Percentiles rank a stretch among this genome's conserved stretches.
phyloP scores from a whole-genome alignment of 768 basidiomycete species.

The Lactarius hengduanensis region DNA sequence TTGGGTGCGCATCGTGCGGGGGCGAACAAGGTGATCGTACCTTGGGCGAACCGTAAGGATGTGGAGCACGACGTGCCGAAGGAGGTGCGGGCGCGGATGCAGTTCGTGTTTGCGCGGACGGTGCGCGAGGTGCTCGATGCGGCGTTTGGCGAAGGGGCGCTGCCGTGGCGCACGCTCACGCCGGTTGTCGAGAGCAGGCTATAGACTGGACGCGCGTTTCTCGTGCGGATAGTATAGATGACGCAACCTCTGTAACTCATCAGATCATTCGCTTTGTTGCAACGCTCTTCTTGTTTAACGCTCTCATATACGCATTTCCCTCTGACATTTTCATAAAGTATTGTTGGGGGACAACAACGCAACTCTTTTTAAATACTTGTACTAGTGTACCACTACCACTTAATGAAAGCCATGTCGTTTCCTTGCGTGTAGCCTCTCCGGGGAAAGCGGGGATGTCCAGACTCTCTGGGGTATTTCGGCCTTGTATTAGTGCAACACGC shows the following conservation, averaged over 20 bases:
- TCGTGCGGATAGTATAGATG: too few relatives aligned
- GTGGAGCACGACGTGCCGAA: conserved; percentile 81
- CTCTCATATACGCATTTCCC: background rate
- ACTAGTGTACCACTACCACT: background rate
- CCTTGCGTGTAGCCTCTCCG: background rate
- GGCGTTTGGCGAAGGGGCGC: conserved; percentile 70
- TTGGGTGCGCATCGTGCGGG: conserved; percentile 88
- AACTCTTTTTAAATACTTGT: background rate
- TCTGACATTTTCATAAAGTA: background rate
- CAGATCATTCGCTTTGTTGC: background rate
- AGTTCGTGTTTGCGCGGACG: conserved; percentile 78
- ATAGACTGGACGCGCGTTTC: conserved; percentile 28
- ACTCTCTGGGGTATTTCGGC: too few relatives aligned
- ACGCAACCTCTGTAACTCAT: background rate
- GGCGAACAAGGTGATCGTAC: conserved; percentile 80
- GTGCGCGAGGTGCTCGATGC: conserved; percentile 80
- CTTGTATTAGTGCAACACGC: too few relatives aligned
- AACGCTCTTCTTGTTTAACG: background rate
- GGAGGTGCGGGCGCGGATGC: conserved; percentile 70
- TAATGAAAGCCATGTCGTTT: background rate
- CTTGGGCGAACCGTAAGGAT: conserved; percentile 82
- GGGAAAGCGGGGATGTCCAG: too few relatives aligned
- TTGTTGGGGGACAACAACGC: background rate
- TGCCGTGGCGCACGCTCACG: conserved; percentile 60
- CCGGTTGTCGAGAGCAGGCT: conserved; percentile 52